Conservation (phyloP, 768 basidiomycete genomes). For the Roridomyces roridus region DNA sequence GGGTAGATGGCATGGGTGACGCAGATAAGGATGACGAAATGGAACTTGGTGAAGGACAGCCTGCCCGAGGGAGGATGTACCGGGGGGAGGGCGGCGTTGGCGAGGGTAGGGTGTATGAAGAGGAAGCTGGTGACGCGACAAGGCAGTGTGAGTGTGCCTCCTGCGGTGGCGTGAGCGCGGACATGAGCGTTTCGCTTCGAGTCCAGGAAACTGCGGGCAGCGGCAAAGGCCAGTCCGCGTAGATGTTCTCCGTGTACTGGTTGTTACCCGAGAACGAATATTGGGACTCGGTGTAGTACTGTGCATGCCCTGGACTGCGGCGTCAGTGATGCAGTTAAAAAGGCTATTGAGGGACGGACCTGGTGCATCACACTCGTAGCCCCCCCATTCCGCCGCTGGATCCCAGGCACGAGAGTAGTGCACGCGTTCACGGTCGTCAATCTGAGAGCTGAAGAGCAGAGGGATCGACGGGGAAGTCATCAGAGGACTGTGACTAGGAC, state of each 20-base stretch:
- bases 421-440: too few species aligned
- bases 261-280: background rate
- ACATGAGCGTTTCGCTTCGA: constrained; percentile 5
- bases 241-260: background rate
- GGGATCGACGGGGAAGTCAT: too few species aligned
- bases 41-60: background rate
- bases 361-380: background rate
- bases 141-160: too few species aligned
- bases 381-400: too few species aligned
- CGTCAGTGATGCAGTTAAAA: background rate
- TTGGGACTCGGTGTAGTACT: background rate
- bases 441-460: too few species aligned
- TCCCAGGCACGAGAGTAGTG: too few species aligned
- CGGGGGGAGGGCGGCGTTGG: background rate
- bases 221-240: background rate
- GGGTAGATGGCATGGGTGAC: background rate
- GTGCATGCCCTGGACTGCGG: background rate
- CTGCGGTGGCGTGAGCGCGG: background rate
- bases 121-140: background rate
- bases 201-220: background rate
- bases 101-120: background rate
- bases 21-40: background rate
- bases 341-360: background rate
- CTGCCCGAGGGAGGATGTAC: background rate
- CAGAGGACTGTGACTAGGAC: too few species aligned